Evolutionary conservation across 345 rosid species (phyloP), one percentile per base, ranked within the genome.

Genomic region (Euphorbia tirucalli): DNA sequence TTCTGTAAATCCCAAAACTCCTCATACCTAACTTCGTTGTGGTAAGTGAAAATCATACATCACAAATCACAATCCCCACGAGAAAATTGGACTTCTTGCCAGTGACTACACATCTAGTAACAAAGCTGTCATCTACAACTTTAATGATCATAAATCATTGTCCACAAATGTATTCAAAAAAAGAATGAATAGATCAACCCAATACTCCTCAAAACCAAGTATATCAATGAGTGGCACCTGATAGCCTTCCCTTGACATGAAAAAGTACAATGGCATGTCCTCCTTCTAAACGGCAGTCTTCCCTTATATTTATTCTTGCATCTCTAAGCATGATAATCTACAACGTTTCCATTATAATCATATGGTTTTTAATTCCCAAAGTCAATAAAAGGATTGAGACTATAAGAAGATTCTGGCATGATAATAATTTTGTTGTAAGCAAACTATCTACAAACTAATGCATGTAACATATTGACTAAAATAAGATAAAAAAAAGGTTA

Each of bases 251-350:
- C 54, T 15, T 16, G 21, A 15, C n/a, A 48, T 44, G 49, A 44
- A 3, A 44, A 44, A 44, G n/a, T n/a, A n/a, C n/a, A n/a, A n/a
- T n/a, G n/a, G 10, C 49, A 44, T 7, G 11, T 11, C 49, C 49
- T 44, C 15, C 15, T 44, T 44, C 54, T 7, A 11, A 2, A 44
- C 10, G 11, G 3, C 54, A 48, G n/a, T 48, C 54, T 48, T 48
- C 15, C 6, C 54, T 48, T 15, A 15, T 48, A 15, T 48, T 48
- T 14, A n/a, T 4, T 48, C 19, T 48, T 48, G 54, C 54, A 48
- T 48, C 54, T 48, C 54, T 48, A 48, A 48, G 54, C 54, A 48
- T 48, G 54, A 48, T 48, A 48, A 48, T 48, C 54, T n/a, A n/a
- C n/a, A n/a, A n/a, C n/a, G n/a, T n/a, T n/a, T n/a, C n/a, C n/a